Conservation (phyloP, 1,284 basidiomycete species). For the Trametes hirsuta region DNA sequence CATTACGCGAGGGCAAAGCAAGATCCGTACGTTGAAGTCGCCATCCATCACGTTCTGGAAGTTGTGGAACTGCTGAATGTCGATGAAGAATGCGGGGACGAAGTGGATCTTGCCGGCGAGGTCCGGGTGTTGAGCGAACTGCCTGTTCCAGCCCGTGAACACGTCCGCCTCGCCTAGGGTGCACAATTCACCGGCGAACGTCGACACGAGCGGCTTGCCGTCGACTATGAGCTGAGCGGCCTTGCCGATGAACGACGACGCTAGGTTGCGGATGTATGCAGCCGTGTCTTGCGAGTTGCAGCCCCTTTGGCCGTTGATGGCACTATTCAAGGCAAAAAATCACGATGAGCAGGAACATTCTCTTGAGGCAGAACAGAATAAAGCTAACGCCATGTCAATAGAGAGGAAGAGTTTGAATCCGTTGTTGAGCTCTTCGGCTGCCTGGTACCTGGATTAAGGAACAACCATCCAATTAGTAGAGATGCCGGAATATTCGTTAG, state of each 20-base stretch:
- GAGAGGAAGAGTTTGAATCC: conserved; percentile 81
- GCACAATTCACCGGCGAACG: conserved; percentile 79
- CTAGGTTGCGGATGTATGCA: conserved; percentile 58
- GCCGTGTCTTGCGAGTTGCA: conserved; percentile 59
- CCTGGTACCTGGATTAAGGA: conserved; percentile 43
- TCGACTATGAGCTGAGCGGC: conserved; percentile 67
- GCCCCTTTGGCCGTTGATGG: conserved; percentile 40
- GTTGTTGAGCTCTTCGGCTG: conserved; percentile 54
- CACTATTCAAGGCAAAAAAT: not conserved
- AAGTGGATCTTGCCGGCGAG: conserved; percentile 57
- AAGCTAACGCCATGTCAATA: conserved; percentile 72
- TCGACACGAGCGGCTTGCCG: conserved; percentile 68
- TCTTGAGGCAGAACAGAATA: not conserved
- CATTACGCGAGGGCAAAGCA: not conserved
- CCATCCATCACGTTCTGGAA: conserved; percentile 59
- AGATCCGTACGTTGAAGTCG: conserved; percentile 55
- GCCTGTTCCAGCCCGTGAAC: conserved; percentile 57
- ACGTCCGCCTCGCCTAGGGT: conserved; percentile 62
- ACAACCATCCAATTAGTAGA: not conserved
- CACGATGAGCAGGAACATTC: not conserved
- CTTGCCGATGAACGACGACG: conserved; percentile 57
- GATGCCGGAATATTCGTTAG: not conserved
- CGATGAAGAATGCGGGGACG: conserved; percentile 68
- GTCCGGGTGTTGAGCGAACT: conserved; percentile 57
- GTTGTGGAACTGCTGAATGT: conserved; percentile 50